Base-by-base conservation (phyloP, 2,329 filamentous ascomycete genomes). In the Aspergillus eucalypticola region DNA sequence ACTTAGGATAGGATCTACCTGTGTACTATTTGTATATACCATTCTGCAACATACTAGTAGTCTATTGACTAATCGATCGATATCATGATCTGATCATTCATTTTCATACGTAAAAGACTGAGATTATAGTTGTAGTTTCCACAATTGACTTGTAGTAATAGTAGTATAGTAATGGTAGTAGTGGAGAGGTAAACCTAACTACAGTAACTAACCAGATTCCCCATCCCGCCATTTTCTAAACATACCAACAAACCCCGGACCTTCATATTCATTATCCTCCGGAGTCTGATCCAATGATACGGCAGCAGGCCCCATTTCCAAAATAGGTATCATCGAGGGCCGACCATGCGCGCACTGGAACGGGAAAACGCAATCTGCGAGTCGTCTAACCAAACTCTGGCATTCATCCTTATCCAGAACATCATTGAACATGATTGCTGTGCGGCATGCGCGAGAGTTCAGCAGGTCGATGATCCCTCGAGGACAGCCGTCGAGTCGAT, bases 401-500 rank as follows among this genome's bases (percentile, higher is more conserved):
- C 78, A 81, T 59, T 82, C 77, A 5, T 70, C 64, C 2, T 66
- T 56, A 6, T 64, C 70, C 49, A 83, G 62, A 4, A 64, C 59
- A 52, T 83, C 81, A 51, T 82, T 82, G 64, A 83, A 83, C 81
- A 83, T 83, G 63, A 83, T 78, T 13, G 81, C 77, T 32, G 73
- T 78, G 55, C 81, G 73, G 64, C 81, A 83, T 8, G 81, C 78
- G 8, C 81, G 78, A 21, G 80, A 82, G 56, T 80, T 81, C 17
- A 82, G 71, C 42, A 82, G 69, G 29, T 96, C 90, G 3, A 96
- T 68, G 11, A 98, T 86, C 0, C 89, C 88, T 25, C 83, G 80
- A 0, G 94, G 93, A 66, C 91, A 96, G 2, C 82, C 82, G 29
- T 86, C 84, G 42, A 96, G 85, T 5, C 79, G 79, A 1, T 82